Base-by-base conservation (phyloP, 768 basidiomycete species). In the Phanerochaete sordida region DNA sequence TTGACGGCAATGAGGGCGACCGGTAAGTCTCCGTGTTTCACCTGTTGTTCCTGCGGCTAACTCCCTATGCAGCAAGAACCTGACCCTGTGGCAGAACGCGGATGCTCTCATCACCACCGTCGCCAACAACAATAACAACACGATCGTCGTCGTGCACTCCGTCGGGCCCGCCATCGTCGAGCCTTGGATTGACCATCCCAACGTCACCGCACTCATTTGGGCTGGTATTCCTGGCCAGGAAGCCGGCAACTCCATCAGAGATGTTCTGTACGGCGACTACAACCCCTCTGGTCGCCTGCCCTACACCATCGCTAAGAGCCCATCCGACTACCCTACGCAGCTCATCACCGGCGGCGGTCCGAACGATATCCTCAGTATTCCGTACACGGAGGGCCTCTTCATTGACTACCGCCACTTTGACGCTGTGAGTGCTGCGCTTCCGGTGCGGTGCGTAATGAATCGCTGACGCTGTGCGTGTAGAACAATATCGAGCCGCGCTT, bases 1-100 rank as follows among this genome's bases (percentile, higher is more conserved):
- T 91, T 13, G 90, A 90, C 64, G 89, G 87, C 5, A 93, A 91
- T 66, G 78, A 80, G 60, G 90, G 90, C 30, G 91, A 93, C 68
- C 75, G 87, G 81, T 83, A 35, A 7, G 61, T 52, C 19, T 52
- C 23, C 24, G 7, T 26, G 9, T n/a, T 24, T 44, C 23, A 56
- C 21, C 19, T 54, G 46, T n/a, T 30, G 4, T 24, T 31, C 35
- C 43, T 30, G 47, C 33, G n/a, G 28, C 43, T 28, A 12, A 31
- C n/a, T 23, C 21, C 59, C 23, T 16, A 52, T n/a, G n/a, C 56
- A 81, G 81, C 51, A 82, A 84, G 52, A 91, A 91, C 72, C 72
- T 91, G 35, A 90, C 88, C 0, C 81, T 88, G 0, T 91, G 90
- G 90, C 79, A 82, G 58, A 81, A 80, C 37, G 91, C 89, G 7